These are phyloP conservation scores for Thraustotheca clavata DNA, from an alignment of 352 stramenopile genomes.

Conservation along the genomic window DNA sequence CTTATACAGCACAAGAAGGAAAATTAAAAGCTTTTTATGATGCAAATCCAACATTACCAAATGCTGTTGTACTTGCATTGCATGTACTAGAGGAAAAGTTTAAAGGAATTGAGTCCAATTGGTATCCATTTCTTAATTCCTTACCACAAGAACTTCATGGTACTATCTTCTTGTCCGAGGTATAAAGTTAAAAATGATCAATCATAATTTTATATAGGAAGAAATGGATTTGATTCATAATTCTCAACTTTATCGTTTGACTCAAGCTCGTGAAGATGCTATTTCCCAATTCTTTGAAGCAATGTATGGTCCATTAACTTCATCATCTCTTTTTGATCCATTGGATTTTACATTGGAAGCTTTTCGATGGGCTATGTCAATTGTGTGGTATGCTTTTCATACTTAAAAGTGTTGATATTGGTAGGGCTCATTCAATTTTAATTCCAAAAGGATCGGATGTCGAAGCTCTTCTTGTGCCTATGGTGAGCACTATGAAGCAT, in stretches of 20 bases:
- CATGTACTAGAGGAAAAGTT: constrained; percentile 19
- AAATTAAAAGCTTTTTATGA: constrained; percentile 1
- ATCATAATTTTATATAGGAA: background rate
- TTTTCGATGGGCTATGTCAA: constrained; percentile 14
- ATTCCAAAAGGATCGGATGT: background rate
- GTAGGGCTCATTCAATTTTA: constrained; percentile 12
- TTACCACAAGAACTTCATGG: constrained; percentile 1
- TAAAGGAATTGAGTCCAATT: constrained; percentile 4
- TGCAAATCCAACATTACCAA: constrained; percentile 4
- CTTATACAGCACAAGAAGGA: background rate
- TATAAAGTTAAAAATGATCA: background rate
- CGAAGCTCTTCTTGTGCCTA: constrained; percentile 12
- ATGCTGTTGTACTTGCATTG: constrained; percentile 10
- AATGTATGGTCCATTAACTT: constrained; percentile 8
- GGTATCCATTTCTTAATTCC: background rate
- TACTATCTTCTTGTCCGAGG: constrained; percentile 10
- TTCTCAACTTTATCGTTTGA: constrained; percentile 10
- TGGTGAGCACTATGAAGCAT: constrained; percentile 10
- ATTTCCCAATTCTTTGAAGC: constrained; percentile 10
- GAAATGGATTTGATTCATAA: constrained; percentile 16
- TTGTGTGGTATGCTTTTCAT: constrained; percentile 7
- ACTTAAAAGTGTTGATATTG: background rate
- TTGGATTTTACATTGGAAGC: constrained; percentile 11
- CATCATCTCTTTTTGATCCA: constrained; percentile 3
- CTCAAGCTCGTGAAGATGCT: background rate